Base-by-base conservation (phyloP, 208 protist species). In the Porcisia hertigi region DNA sequence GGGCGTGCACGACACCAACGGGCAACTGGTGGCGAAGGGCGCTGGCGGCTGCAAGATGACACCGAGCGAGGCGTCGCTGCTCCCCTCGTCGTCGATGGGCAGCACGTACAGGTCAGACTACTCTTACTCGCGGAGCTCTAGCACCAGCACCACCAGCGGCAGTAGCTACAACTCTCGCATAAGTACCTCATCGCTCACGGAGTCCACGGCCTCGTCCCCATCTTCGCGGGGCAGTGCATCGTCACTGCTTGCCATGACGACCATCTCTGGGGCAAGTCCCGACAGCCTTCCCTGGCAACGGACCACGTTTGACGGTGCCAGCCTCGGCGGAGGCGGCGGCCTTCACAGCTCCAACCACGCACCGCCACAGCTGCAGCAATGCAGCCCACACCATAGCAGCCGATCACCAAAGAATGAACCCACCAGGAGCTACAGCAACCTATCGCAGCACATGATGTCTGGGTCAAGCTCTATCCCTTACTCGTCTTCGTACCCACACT, bases 341-440 rank as follows among this genome's bases (percentile, higher is more conserved):
- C 45, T 18, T 14, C 49, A 12, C 34, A 12, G 53, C 69, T 43
- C 45, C 25, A 36, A 45, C 69, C 8, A 72, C 52, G 52, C 36
- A 58, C n/a, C 69, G 16, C 69, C 3, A 49, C 30, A 25, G 20
- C 18, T 30, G 30, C 69, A 20, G 53, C 69, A 54, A 36, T 53
- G 41, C 53, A 54, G 36, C 16, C 52, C 34, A 39, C 69, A 25
- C 36, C 53, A 62, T 20, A 11, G n/a, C 69, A 11, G 7, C 69
- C 69, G 23, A 12, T 49, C 47, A 43, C 25, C 23, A 49, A 8
- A n/a, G 66, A 30, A 57, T 23, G 49, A 58, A n/a, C 14, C 66
- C 5, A 20, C 47, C 66, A 30, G 69, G 18, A 80, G 76, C 76
- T 65, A 47, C 53, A 71, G 70, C 54, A 75, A 57, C 54, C 30